Conservation (phyloP, 2,329 filamentous ascomycete species). For the Pyrenochaeta sp. region DNA sequence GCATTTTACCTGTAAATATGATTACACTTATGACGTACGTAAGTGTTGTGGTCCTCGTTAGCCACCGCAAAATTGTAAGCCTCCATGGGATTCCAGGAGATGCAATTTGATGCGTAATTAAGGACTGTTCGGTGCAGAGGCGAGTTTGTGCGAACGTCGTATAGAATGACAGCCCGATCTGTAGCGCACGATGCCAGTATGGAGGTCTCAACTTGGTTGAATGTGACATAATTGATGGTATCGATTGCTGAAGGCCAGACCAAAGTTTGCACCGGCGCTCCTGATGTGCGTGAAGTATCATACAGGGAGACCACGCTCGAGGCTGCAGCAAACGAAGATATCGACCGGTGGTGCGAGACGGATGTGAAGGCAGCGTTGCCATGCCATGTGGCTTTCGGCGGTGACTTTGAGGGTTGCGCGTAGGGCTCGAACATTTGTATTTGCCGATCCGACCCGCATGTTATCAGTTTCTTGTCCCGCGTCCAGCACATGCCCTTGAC, state of each 20-base stretch:
- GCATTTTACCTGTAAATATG: not conserved
- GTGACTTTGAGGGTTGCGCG: slow-evolving; percentile 70
- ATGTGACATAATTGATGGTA: slow-evolving; percentile 86
- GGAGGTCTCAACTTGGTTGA: slow-evolving; percentile 94
- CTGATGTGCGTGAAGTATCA: slow-evolving; percentile 80
- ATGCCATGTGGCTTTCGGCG: slow-evolving; percentile 85
- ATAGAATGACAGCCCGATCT: slow-evolving; percentile 87
- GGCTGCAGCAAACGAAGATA: slow-evolving; percentile 80
- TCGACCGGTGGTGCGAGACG: slow-evolving; percentile 81
- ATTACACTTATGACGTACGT: slow-evolving; percentile 46
- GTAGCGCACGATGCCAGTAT: slow-evolving; percentile 85
- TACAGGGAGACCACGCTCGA: slow-evolving; percentile 86
- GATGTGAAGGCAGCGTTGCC: slow-evolving; percentile 84
- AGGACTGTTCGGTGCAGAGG: slow-evolving; percentile 84
- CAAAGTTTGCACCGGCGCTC: slow-evolving; percentile 80
- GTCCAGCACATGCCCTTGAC: slow-evolving; percentile 94
- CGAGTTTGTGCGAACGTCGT: slow-evolving; percentile 87
- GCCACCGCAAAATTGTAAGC: slow-evolving; percentile 94
- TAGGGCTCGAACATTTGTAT: slow-evolving; percentile 95
- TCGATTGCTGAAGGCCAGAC: slow-evolving; percentile 85
- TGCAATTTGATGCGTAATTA: slow-evolving; percentile 91
- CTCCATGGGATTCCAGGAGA: slow-evolving; percentile 95
- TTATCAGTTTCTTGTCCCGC: slow-evolving; percentile 81
- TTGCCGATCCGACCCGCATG: slow-evolving; percentile 84
- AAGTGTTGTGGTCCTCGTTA: slow-evolving; percentile 92